phyloP scores from a whole-genome alignment of 768 basidiomycete genomes.

The Rhodocollybia butyracea region DNA sequence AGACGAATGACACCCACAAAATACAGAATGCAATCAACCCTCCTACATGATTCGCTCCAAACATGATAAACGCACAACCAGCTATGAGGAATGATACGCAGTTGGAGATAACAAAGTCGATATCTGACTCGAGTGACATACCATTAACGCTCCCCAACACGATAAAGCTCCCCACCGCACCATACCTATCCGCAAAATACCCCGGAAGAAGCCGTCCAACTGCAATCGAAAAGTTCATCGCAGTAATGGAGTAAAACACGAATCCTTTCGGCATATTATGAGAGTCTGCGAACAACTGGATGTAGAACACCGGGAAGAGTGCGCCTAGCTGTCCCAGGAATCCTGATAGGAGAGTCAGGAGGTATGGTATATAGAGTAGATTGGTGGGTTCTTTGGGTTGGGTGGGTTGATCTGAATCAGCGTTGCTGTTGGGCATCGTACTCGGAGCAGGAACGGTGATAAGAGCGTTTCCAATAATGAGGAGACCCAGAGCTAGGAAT shows the following conservation, averaged over 20 bases:
- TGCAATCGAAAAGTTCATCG: conserved; percentile 1
- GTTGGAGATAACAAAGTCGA: background rate
- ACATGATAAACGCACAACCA: conserved; percentile 2
- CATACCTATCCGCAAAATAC: conserved; percentile 6
- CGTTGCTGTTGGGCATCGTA: too few species aligned
- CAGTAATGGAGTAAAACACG: conserved; percentile 3
- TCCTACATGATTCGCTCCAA: background rate
- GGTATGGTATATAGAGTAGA: background rate
- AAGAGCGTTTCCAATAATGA: background rate
- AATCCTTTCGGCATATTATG: conserved; percentile 1
- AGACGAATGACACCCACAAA: too few species aligned
- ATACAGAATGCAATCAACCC: conserved; percentile 4
- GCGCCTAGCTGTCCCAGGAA: conserved; percentile 3
- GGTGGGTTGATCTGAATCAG: too few species aligned
- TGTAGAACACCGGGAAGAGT: conserved; percentile 4
- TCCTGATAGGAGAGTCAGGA: background rate
- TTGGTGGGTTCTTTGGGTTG: background rate
- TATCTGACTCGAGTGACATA: background rate
- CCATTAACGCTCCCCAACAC: background rate
- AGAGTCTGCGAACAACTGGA: conserved; percentile 3
- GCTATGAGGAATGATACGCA: background rate
- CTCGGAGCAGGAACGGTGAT: conserved; percentile 5
- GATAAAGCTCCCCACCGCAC: background rate
- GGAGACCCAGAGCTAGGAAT: conserved; percentile 1
- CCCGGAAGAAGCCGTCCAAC: background rate